A percentile compares a stretch with the other conserved stretches of the same genome.
Conservation (phyloP, 2,329 filamentous ascomycete species). For the Pseudogymnoascus sp. region DNA sequence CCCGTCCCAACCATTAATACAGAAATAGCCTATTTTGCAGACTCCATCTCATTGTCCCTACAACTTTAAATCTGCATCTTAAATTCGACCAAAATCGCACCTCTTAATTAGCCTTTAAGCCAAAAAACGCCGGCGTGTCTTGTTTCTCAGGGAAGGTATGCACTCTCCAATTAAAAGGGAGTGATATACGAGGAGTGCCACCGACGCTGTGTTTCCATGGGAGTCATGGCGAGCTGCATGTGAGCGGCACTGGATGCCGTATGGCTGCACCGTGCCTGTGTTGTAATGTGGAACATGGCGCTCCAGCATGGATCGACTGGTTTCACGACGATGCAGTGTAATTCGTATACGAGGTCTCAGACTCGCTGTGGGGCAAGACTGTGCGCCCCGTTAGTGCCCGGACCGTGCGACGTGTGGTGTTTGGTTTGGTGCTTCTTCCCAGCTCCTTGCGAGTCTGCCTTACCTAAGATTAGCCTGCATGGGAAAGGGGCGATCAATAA, state of each 20-base stretch:
- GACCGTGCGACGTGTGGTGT: background rate
- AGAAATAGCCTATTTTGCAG: background rate
- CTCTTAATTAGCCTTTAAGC: background rate
- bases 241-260: background rate
- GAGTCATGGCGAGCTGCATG: background rate
- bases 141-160: background rate
- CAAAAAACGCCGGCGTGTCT: background rate
- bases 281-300: background rate
- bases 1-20: background rate
- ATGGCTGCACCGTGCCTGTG: background rate
- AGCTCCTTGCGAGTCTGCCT: slow-evolving; percentile 8
- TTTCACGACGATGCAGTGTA: background rate
- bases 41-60: background rate
- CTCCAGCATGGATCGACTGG: background rate
- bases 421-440: background rate
- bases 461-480: slow-evolving; percentile 2
- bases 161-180: background rate
- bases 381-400: background rate
- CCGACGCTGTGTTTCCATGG: background rate
- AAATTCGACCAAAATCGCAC: background rate
- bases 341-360: background rate
- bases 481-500: background rate
- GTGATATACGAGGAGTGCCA: background rate
- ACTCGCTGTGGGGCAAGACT: background rate
- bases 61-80: background rate